Evolutionary conservation across 2,329 filamentous ascomycete genomes (phyloP), one percentile per base, ranked within the genome.

Genomic region (Hawksworthiomyces lignivorus): DNA sequence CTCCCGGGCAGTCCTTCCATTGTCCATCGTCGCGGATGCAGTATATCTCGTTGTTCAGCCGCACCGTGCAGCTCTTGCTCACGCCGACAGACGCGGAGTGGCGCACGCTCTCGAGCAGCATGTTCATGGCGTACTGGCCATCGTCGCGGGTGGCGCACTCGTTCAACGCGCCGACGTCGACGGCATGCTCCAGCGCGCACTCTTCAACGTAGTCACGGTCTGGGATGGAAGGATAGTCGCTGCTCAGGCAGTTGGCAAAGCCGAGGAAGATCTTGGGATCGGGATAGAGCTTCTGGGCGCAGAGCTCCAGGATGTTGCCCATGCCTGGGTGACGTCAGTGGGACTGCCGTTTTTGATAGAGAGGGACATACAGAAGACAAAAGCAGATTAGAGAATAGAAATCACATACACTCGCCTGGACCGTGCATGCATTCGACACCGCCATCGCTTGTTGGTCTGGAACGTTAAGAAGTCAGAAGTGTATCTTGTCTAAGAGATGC

Each of bases 301-400:
- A 98, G 37, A 98, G 82, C 60, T 95, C 84, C 62, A 98, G 72
- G 59, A 95, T 94, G 65, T 98, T 88, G 48, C 92, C 92, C 55
- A 97, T 77, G 61, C 86, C 63, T 65, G 47, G n/a, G 29, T 4
- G n/a, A 4, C 5, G 19, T 6, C n/a, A 14, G 31, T 6, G 34
- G 12, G 8, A 4, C 19, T 14, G 6, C n/a, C 9, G 6, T 26
- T 22, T 30, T 14, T 26, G 8, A 26, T 8, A 8, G 24, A 26
- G 24, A 26, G 3, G 31, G 1, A 22, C 4, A 17, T 6, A 8
- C 2, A 12, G 7, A n/a, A 21, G 12, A 7, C 3, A 32, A 21
- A n/a, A 24, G 28, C 11, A 32, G 21, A 3, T 9, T 12, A 8
- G 24, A 12, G 10, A 14, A 10, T 7, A 4, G 2, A 11, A 5